phyloP scores from a whole-genome alignment of 139 green algal species.

The Limnomonas spitsbergensis region DNA sequence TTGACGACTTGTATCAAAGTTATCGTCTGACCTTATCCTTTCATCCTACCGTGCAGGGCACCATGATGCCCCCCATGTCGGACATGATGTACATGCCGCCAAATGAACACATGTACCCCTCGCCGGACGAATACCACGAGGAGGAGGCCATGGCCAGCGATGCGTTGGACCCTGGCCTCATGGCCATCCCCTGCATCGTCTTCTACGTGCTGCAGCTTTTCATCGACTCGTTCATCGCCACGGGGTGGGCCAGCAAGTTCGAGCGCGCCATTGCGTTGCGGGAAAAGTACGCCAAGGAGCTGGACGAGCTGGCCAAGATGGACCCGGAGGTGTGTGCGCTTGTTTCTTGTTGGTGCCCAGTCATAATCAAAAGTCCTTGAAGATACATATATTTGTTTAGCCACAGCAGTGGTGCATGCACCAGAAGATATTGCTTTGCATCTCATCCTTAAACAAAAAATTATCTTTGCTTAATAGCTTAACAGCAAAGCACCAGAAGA shows the following conservation, averaged over 20 bases:
- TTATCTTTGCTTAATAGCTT: no score
- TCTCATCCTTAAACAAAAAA: no score
- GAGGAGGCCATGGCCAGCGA: constrained; percentile 19
- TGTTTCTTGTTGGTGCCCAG: background rate
- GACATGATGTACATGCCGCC: no score
- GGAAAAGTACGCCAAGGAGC: constrained; percentile 38
- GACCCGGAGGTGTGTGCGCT: constrained; percentile 17
- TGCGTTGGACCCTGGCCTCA: constrained; percentile 54
- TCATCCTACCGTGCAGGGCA: background rate
- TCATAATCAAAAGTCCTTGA: no score
- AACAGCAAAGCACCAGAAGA: no score
- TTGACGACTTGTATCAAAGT: no score
- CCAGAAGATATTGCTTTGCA: no score
- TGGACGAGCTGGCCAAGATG: constrained; percentile 32
- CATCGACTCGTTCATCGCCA: constrained; percentile 64
- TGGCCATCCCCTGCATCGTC: constrained; percentile 77
- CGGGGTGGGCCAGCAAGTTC: constrained; percentile 51
- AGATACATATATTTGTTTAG: no score
- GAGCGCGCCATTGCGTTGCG: constrained; percentile 37
- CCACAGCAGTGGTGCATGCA: no score
- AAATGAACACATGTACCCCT: no score
- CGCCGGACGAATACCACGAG: no score
- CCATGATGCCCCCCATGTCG: background rate
- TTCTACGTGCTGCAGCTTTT: constrained; percentile 70
- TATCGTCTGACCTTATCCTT: background rate